Percentiles rank a stretch among this genome's conserved stretches.
phyloP scores from a whole-genome alignment of 345 rosid genomes.

The Trapa incisa region DNA sequence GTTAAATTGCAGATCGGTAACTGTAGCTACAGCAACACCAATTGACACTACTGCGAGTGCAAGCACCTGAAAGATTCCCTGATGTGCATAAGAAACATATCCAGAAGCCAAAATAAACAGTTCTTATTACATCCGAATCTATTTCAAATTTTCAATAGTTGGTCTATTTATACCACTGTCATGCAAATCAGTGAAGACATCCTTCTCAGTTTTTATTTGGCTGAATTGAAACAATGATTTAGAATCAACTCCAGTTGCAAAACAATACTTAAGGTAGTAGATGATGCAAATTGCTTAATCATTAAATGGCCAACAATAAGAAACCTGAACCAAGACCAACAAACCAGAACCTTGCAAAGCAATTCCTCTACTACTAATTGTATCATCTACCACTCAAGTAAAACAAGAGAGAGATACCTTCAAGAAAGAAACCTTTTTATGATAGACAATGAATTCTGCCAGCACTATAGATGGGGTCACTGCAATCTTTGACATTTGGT shows the following conservation, averaged over 20 bases:
- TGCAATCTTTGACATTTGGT: slow-evolving; percentile 94
- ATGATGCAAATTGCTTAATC: background rate
- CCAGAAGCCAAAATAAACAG: background rate
- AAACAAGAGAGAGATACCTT: slow-evolving; percentile 36
- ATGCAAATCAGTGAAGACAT: too few species aligned
- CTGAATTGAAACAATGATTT: background rate
- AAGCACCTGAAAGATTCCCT: slow-evolving; percentile 42
- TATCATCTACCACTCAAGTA: background rate
- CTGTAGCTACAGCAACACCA: slow-evolving; percentile 93
- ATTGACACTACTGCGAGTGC: slow-evolving; percentile 66
- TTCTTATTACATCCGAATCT: background rate
- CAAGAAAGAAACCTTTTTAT: slow-evolving; percentile 53
- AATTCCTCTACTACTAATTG: background rate
- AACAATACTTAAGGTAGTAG: background rate
- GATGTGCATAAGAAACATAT: background rate
- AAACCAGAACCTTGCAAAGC: background rate
- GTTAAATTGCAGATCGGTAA: slow-evolving; percentile 81
- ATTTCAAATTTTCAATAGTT: too few species aligned
- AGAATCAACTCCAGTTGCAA: background rate
- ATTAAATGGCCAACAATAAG: too few species aligned
- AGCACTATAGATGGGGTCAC: slow-evolving; percentile 91
- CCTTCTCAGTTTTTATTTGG: background rate
- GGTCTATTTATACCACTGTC: too few species aligned
- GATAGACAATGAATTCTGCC: slow-evolving; percentile 68
- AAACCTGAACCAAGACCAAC: too few species aligned